A percentile compares a stretch with the other conserved stretches of the same genome.
phyloP scores from a whole-genome alignment of 106 monocot species.

The Apostasia ramifera region DNA sequence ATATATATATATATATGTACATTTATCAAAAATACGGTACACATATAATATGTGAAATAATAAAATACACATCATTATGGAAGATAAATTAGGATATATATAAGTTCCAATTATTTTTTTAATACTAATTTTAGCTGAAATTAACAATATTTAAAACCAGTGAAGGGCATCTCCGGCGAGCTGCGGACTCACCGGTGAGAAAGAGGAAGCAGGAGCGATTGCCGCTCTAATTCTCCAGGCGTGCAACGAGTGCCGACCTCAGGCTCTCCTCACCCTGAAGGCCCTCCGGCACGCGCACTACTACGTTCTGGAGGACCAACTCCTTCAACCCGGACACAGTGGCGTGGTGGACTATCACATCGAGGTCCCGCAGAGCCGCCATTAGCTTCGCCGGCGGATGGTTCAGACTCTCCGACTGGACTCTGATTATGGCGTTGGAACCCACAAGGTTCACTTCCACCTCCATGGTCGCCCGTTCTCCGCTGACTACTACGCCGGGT shows the following conservation, averaged over 20 bases:
- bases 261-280: constrained; percentile 4
- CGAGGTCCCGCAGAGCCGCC: constrained; percentile 26
- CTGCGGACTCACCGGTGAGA: too few species aligned
- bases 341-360: constrained; percentile 33
- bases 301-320: constrained; percentile 11
- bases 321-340: constrained; percentile 16
- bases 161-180: too few species aligned
- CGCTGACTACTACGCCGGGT: neutral
- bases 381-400: constrained; percentile 38
- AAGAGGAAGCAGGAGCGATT: too few species aligned
- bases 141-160: too few species aligned
- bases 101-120: too few species aligned
- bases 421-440: constrained; percentile 16
- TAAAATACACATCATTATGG: too few species aligned
- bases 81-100: too few species aligned
- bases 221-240: neutral
- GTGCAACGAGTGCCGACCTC: neutral
- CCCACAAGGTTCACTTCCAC: constrained; percentile 30
- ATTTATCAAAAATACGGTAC: too few species aligned
- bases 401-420: constrained; percentile 13
- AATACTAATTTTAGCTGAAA: too few species aligned
- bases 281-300: constrained; percentile 5
- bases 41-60: too few species aligned
- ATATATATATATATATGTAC: too few species aligned
- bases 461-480: constrained; percentile 5